A percentile compares a stretch with the other conserved stretches of the same genome.
Evolutionary conservation across 139 green algal species (phyloP).

Genomic region (Chlorella sp.): DNA sequence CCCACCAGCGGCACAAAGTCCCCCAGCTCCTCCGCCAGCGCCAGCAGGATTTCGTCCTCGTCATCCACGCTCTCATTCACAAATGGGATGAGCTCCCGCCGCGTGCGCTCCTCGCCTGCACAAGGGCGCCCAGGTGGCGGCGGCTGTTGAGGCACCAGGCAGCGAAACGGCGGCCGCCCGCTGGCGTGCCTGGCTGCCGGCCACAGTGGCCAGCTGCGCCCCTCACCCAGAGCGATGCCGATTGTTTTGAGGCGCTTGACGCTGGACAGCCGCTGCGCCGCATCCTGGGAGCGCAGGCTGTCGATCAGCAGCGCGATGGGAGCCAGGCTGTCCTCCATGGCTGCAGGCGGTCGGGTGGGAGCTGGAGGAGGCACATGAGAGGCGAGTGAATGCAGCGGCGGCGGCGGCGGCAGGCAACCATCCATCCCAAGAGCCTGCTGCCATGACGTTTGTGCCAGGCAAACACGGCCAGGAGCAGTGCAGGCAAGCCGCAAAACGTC

Average conservation of each 20-base stretch:
- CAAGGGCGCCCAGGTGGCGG: neutral
- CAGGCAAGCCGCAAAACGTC: too few species aligned
- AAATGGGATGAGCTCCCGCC: conserved; percentile 98
- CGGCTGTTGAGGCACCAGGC: neutral
- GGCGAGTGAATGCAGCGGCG: neutral
- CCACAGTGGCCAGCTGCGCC: neutral
- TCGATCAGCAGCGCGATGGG: conserved; percentile 64
- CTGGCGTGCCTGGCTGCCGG: neutral
- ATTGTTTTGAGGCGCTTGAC: conserved; percentile 94
- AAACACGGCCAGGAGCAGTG: too few species aligned
- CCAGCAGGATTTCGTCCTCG: conserved; percentile 97
- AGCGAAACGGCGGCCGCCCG: neutral
- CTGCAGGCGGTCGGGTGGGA: neutral
- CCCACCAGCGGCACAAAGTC: conserved; percentile 95
- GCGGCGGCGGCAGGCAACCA: neutral
- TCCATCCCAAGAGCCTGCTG: neutral
- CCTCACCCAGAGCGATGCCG: conserved; percentile 91
- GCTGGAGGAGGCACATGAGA: too few species aligned
- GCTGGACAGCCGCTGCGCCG: conserved; percentile 90
- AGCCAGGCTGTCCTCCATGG: conserved; percentile 13
- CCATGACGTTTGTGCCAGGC: too few species aligned
- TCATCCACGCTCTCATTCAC: conserved; percentile 96
- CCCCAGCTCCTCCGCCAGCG: conserved; percentile 96
- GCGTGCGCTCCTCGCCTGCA: conserved; percentile 75
- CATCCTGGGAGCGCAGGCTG: conserved; percentile 95